A percentile compares a stretch with the other conserved stretches of the same genome.
Evolutionary conservation across 139 green algal species (phyloP).

Genomic region (Parachlorella kessleri): DNA sequence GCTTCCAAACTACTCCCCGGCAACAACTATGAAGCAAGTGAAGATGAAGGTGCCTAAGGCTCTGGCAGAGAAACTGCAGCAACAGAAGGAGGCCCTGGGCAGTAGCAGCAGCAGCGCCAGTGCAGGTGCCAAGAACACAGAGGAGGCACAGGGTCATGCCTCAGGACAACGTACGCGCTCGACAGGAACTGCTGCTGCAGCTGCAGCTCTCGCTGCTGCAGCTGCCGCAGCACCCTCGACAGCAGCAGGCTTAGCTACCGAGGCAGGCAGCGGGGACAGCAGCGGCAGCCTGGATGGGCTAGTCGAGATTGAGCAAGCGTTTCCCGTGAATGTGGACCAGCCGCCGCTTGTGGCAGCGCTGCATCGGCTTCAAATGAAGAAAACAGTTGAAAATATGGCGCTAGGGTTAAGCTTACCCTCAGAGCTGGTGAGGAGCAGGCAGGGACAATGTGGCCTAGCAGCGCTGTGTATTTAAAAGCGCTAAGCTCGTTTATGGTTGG

Average conservation of each 20-base stretch:
- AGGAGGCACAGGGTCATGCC: too few species aligned
- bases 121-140: too few species aligned
- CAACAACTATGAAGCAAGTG: slow-evolving; percentile 5
- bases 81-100: slow-evolving; percentile 2
- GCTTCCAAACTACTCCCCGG: slow-evolving; percentile 42
- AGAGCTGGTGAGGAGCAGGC: too few species aligned
- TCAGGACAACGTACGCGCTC: too few species aligned
- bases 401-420: not conserved
- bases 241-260: not conserved
- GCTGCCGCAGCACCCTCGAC: not conserved
- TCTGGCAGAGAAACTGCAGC: slow-evolving; percentile 1
- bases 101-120: not conserved
- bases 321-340: slow-evolving; percentile 25
- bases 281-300: slow-evolving; percentile 10
- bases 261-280: not conserved
- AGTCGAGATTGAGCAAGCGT: slow-evolving; percentile 29
- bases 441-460: not conserved
- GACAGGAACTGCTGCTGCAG: not conserved
- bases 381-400: not conserved
- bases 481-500: not conserved
- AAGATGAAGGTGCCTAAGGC: slow-evolving; percentile 12
- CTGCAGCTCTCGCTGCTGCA: not conserved
- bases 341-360: slow-evolving; percentile 30
- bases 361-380: slow-evolving; percentile 21
- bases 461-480: not conserved